Evolutionary conservation across 2,329 filamentous ascomycete species (phyloP), one percentile per base, ranked within the genome.

Genomic region (Penicillium sp.): DNA sequence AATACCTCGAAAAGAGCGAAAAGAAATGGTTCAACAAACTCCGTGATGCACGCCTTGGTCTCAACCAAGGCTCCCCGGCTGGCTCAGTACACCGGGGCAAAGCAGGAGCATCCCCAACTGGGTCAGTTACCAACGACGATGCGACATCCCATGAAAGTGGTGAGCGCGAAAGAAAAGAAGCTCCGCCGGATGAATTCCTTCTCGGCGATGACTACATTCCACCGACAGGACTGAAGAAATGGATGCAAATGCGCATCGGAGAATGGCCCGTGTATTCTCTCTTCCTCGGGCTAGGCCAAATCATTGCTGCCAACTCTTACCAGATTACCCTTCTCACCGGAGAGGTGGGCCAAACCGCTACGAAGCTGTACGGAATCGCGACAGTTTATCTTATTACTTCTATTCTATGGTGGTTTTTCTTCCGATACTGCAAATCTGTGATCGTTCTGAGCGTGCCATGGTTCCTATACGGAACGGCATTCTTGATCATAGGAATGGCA

Each of bases 281-380:
- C 59, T 77, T 88, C 47, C 79, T 88, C 19, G 84, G 84, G 9
- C 77, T 86, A 37, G 83, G 84, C 23, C 85, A 88, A 65, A 84
- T 88, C 59, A 82, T 88, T 50, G 84, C 86, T 1, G 83, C 84
- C 56, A 88, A 87, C 71, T 87, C 84, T 0, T 88, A 88, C 71
- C 86, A 89, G 67, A 84, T 89, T 67, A 87, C 85, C 0, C 78
- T 89, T n/a, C 78, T 89, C 21, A 86, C 84, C 0, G 86, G 86
- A 19, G 81, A 86, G 63, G 78, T 85, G 21, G 85, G 84, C 55
- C 80, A 88, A 68, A 80, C 81, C 2, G 82, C 85, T 4, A 71
- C 75, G 33, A 84, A 86, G 65, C 76, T 88, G 0, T 88, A 88
- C 71, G 78, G 80, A 49, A 82, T 87, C 37, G 84, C 84, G 0